phyloP scores from a whole-genome alignment of 2,329 filamentous ascomycete genomes.

The Fusarium sp. region DNA sequence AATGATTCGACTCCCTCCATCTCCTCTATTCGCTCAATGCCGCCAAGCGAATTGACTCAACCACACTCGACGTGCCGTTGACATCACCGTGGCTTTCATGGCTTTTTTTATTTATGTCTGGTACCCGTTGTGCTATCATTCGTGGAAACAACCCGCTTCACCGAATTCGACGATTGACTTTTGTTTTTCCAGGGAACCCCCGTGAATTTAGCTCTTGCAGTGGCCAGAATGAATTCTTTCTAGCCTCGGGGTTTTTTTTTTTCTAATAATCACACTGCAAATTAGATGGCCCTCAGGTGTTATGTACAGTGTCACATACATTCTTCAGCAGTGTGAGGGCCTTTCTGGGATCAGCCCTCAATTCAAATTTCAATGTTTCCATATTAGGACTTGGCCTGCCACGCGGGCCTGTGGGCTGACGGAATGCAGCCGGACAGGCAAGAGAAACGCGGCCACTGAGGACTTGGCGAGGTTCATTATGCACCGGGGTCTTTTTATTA shows the following conservation, averaged over 20 bases:
- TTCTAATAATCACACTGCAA: constrained; percentile 23
- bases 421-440: constrained; percentile 35
- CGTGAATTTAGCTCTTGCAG: background rate
- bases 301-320: constrained; percentile 10
- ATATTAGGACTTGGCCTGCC: constrained; percentile 42
- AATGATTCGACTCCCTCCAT: constrained; percentile 25
- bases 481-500: constrained; percentile 8
- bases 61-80: constrained; percentile 38
- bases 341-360: constrained; percentile 42
- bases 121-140: constrained; percentile 21
- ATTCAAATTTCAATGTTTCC: constrained; percentile 37
- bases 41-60: constrained; percentile 30
- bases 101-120: constrained; percentile 1
- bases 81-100: constrained; percentile 43
- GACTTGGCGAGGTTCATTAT: background rate
- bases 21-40: constrained; percentile 38
- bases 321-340: constrained; percentile 23
- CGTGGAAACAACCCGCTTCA: constrained; percentile 31
- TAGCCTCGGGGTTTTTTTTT: constrained; percentile 25
- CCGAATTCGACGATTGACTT: constrained; percentile 23
- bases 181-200: constrained; percentile 11
- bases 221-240: constrained; percentile 7
- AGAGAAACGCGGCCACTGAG: constrained; percentile 1
- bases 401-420: constrained; percentile 32
- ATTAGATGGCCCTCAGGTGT: constrained; percentile 7